Percentiles rank a stretch among this genome's conserved stretches.
Conservation (phyloP, 768 basidiomycete species). For the Suillus sp. region DNA sequence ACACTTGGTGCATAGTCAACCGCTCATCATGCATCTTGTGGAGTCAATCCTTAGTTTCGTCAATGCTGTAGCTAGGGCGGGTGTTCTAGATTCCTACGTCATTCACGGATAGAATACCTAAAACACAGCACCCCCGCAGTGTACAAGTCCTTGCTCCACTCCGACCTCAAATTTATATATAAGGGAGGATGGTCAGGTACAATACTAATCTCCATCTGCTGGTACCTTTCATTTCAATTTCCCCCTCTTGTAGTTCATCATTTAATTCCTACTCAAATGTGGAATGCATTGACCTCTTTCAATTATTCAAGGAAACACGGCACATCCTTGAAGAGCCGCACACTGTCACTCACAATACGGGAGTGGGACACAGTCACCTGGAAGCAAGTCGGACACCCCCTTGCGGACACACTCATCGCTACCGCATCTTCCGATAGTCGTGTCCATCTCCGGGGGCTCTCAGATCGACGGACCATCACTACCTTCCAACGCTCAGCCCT, state of each 20-base stretch:
- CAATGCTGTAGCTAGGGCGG: too few relatives aligned
- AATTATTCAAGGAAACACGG: not conserved
- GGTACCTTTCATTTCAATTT: not conserved
- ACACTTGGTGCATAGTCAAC: too few relatives aligned
- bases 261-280: not conserved
- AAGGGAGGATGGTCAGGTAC: too few relatives aligned
- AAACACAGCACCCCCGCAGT: too few relatives aligned
- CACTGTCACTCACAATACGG: not conserved
- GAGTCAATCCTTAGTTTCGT: too few relatives aligned
- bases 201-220: too few relatives aligned
- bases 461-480: not conserved
- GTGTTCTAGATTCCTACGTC: too few relatives aligned
- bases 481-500: not conserved
- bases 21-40: too few relatives aligned
- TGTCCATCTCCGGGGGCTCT: not conserved
- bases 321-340: not conserved
- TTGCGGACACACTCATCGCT: not conserved
- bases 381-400: not conserved
- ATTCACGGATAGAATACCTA: too few relatives aligned
- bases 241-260: not conserved
- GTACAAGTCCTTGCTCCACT: too few relatives aligned
- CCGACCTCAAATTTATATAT: too few relatives aligned
- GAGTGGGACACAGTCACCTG: not conserved
- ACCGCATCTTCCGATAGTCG: not conserved
- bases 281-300: not conserved